Conservation (phyloP, 2,329 filamentous ascomycete genomes). For the Nothopassalora personata region DNA sequence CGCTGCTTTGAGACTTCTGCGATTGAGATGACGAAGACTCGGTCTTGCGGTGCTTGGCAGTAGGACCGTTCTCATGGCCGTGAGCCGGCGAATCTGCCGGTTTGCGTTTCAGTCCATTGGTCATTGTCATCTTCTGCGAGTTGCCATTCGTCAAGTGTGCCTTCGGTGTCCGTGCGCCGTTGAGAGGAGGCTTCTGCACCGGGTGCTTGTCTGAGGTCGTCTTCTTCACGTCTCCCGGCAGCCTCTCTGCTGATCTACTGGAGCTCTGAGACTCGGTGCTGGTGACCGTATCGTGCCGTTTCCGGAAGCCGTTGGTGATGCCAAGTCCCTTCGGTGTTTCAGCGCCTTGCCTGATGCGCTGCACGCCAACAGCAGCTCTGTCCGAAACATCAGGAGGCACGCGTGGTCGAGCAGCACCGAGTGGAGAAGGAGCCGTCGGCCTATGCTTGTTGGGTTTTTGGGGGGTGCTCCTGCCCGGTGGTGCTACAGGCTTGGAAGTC, state of each 20-base stretch:
- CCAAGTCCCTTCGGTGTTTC: constrained; percentile 41
- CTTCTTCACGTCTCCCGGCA: constrained; percentile 19
- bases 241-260: constrained; percentile 11
- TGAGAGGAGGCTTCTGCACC: constrained; percentile 27
- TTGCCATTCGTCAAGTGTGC: constrained; percentile 11
- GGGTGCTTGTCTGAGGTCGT: constrained; percentile 12
- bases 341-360: constrained; percentile 26
- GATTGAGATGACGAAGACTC: constrained; percentile 30
- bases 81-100: constrained; percentile 34
- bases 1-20: constrained; percentile 22
- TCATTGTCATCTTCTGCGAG: constrained; percentile 28
- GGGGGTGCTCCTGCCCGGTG: constrained; percentile 26
- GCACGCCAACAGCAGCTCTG: constrained; percentile 23
- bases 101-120: constrained; percentile 42
- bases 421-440: constrained; percentile 57
- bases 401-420: constrained; percentile 56
- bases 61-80: constrained; percentile 16
- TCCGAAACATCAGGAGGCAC: constrained; percentile 52
- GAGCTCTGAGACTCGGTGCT: constrained; percentile 22
- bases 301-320: constrained; percentile 35
- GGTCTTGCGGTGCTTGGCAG: constrained; percentile 31
- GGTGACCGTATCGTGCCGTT: constrained; percentile 30
- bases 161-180: constrained; percentile 33
- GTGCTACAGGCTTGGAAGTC: constrained; percentile 13
- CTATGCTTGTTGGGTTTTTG: constrained; percentile 43